Conservation (phyloP, 148 eudicot genomes). For the Arctostaphylos glauca region DNA sequence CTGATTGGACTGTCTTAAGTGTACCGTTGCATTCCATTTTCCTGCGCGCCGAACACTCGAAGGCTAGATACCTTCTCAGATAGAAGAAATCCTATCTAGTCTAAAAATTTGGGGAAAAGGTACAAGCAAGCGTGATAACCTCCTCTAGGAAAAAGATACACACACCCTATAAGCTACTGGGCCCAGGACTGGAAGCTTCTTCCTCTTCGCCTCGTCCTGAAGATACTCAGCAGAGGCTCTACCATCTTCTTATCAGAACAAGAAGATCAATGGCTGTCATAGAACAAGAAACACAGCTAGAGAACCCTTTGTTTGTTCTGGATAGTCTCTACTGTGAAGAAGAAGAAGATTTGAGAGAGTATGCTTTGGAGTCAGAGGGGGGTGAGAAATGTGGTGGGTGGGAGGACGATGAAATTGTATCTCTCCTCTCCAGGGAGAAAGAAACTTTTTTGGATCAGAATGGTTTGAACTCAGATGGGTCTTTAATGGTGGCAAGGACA, state of each 20-base stretch:
- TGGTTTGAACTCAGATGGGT: slow-evolving; percentile 21
- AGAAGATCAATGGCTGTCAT: slow-evolving; percentile 26
- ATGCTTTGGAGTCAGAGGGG: slow-evolving; percentile 14
- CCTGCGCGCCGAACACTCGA: too few species aligned
- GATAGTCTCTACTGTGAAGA: slow-evolving; percentile 47
- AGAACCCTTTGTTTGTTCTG: slow-evolving; percentile 31
- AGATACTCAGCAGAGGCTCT: slow-evolving; percentile 36
- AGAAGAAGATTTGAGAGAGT: slow-evolving; percentile 27
- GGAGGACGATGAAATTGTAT: slow-evolving; percentile 43
- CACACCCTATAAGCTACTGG: slow-evolving; percentile 26
- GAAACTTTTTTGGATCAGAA: slow-evolving; percentile 16
- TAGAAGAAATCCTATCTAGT: too few species aligned
- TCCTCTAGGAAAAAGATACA: neutral
- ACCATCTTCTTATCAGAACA: slow-evolving; percentile 31
- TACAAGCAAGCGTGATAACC: neutral
- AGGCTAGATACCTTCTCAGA: too few species aligned
- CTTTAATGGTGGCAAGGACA: slow-evolving; percentile 37
- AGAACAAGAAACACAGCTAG: slow-evolving; percentile 15
- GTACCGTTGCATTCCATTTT: too few species aligned
- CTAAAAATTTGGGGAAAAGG: too few species aligned
- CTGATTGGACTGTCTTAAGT: too few species aligned
- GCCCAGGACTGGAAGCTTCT: slow-evolving; percentile 26
- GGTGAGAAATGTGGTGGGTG: slow-evolving; percentile 18
- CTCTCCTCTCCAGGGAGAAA: slow-evolving; percentile 52
- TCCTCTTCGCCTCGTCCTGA: slow-evolving; percentile 9